Evolutionary conservation across 2,329 filamentous ascomycete species (phyloP).

Genomic region (Penicillium sp.): DNA sequence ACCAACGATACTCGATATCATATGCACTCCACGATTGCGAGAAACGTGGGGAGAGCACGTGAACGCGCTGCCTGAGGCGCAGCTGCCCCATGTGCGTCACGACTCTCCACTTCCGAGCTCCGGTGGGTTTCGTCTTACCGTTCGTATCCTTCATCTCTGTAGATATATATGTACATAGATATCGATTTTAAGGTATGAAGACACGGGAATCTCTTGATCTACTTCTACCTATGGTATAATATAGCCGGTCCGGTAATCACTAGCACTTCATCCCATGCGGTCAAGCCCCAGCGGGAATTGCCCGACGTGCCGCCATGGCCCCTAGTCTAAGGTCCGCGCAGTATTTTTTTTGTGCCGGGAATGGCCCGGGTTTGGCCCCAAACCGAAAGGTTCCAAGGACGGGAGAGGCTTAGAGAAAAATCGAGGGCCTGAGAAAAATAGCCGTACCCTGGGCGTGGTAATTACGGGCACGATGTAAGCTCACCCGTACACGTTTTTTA

Average conservation of each 20-base stretch:
- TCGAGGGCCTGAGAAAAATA: not conserved
- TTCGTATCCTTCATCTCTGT: not conserved
- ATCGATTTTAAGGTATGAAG: too few relatives aligned
- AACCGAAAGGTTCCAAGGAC: not conserved
- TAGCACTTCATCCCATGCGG: not conserved
- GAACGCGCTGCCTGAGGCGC: constrained; percentile 3
- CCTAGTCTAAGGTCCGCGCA: not conserved
- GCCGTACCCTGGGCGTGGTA: not conserved
- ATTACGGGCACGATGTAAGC: constrained; percentile 19
- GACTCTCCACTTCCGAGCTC: constrained; percentile 24
- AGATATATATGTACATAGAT: too few relatives aligned
- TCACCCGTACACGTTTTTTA: constrained; percentile 20
- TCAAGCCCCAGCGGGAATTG: not conserved
- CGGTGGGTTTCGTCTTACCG: constrained; percentile 11
- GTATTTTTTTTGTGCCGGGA: not conserved
- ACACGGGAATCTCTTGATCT: too few relatives aligned
- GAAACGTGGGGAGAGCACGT: constrained; percentile 11
- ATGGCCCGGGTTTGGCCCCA: not conserved
- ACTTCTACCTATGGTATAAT: too few relatives aligned
- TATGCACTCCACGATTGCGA: not conserved
- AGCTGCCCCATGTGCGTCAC: constrained; percentile 17
- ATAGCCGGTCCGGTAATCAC: too few relatives aligned
- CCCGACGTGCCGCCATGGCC: not conserved
- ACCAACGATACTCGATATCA: not conserved
- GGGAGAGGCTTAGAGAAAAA: not conserved